Evolutionary conservation across 805 yeast genomes (phyloP).

Genomic region (Ogataea chonburiensis): DNA sequence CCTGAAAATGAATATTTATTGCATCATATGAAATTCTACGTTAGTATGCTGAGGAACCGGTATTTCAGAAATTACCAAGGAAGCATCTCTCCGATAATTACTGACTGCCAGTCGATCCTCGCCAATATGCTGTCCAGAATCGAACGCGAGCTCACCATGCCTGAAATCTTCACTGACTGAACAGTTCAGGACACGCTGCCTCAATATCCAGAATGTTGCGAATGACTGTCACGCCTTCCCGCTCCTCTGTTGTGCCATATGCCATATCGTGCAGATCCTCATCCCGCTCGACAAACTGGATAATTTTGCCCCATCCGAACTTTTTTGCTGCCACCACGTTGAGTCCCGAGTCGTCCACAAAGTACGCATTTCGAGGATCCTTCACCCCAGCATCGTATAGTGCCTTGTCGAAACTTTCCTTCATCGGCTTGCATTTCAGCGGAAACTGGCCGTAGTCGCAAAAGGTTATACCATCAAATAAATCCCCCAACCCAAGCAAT

Average conservation of each 20-base stretch:
- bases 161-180: slow-evolving; percentile 16
- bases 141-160: slow-evolving; percentile 19
- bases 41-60: slow-evolving; percentile 13
- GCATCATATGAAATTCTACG: slow-evolving; percentile 9
- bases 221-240: slow-evolving; percentile 48
- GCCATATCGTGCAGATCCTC: slow-evolving; percentile 44
- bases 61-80: slow-evolving; percentile 20
- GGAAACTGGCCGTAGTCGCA: slow-evolving; percentile 79
- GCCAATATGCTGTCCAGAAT: slow-evolving; percentile 18
- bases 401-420: slow-evolving; percentile 61
- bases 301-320: slow-evolving; percentile 68
- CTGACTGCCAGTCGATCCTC: slow-evolving; percentile 23
- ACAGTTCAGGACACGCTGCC: slow-evolving; percentile 51
- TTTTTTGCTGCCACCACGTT: slow-evolving; percentile 73
- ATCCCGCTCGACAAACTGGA: slow-evolving; percentile 74
- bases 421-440: slow-evolving; percentile 88
- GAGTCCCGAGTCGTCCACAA: slow-evolving; percentile 82
- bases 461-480: slow-evolving; percentile 90
- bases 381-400: slow-evolving; percentile 60
- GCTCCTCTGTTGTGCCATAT: slow-evolving; percentile 35
- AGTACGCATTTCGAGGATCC: slow-evolving; percentile 54
- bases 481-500: slow-evolving; percentile 83
- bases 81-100: slow-evolving; percentile 22
- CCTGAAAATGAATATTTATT: slow-evolving; percentile 15
- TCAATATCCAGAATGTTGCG: slow-evolving; percentile 57